phyloP scores from a whole-genome alignment of 2,329 filamentous ascomycete species.

The Incumbomyces delicatus region DNA sequence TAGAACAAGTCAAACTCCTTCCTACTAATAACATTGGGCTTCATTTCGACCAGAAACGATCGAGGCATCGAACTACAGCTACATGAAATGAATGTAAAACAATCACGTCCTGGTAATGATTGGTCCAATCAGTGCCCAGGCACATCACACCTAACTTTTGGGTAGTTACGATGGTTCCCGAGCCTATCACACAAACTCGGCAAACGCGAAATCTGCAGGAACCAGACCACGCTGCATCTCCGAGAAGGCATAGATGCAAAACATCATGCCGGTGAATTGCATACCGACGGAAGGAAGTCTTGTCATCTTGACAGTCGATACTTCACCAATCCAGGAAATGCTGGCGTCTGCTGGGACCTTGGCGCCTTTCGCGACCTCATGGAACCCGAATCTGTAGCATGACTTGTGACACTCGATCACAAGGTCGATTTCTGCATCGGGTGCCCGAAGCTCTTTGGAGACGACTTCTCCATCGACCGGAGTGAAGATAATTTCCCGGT shows the following conservation, averaged over 20 bases:
- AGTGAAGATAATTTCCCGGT: slow-evolving; percentile 22
- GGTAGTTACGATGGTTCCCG: too few relatives aligned
- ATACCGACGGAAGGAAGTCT: slow-evolving; percentile 30
- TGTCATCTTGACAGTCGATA: slow-evolving; percentile 28
- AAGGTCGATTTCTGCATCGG: slow-evolving; percentile 20
- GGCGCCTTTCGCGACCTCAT: slow-evolving; percentile 12
- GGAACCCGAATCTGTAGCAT: slow-evolving; percentile 24
- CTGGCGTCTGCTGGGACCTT: slow-evolving; percentile 6
- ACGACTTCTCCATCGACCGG: slow-evolving; percentile 17
- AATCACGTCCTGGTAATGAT: too few relatives aligned
- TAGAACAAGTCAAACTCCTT: too few relatives aligned
- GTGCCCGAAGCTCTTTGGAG: slow-evolving; percentile 10
- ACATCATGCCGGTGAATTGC: slow-evolving; percentile 38
- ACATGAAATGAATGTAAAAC: too few relatives aligned
- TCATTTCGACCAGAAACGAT: too few relatives aligned
- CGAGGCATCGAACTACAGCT: too few relatives aligned
- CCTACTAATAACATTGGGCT: too few relatives aligned
- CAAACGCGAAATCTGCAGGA: slow-evolving; percentile 35
- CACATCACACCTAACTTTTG: too few relatives aligned
- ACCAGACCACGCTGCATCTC: slow-evolving; percentile 30
- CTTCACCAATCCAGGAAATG: slow-evolving; percentile 22
- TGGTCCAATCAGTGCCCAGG: too few relatives aligned
- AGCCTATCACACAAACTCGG: slow-evolving; percentile 13
- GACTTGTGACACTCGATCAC: slow-evolving; percentile 24
- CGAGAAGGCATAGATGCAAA: slow-evolving; percentile 38